Conservation (phyloP, 805 yeast genomes). For the Yarrowia deformans region DNA sequence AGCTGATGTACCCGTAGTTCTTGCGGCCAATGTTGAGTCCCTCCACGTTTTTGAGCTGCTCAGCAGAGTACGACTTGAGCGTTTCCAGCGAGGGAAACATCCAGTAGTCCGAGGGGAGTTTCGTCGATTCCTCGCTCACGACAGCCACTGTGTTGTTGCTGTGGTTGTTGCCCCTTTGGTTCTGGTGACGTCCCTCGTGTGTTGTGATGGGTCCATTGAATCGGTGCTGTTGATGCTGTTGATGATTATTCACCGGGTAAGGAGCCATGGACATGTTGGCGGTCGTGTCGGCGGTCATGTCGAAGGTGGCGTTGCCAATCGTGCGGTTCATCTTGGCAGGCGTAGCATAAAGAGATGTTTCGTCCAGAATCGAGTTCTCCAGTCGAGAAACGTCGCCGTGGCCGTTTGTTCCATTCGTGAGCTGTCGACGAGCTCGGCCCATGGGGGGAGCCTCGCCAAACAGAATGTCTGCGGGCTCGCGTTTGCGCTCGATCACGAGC, state of each 20-base stretch:
- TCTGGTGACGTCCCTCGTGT: not conserved
- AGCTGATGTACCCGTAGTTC: constrained; percentile 74
- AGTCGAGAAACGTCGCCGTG: not conserved
- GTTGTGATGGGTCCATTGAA: constrained; percentile 32
- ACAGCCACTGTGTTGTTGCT: constrained; percentile 30
- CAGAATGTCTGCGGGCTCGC: constrained; percentile 22
- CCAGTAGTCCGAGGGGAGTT: constrained; percentile 67
- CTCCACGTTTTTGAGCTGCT: constrained; percentile 65
- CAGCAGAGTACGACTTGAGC: constrained; percentile 60
- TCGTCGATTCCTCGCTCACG: constrained; percentile 27
- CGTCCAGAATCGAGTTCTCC: constrained; percentile 11
- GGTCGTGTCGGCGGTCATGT: constrained; percentile 17
- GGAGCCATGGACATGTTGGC: constrained; percentile 17
- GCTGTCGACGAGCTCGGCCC: constrained; percentile 6
- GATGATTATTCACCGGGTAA: constrained; percentile 17
- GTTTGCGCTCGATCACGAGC: constrained; percentile 30
- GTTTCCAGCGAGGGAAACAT: constrained; percentile 73
- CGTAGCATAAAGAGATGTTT: not conserved
- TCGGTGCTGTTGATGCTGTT: not conserved
- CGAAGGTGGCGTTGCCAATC: not conserved
- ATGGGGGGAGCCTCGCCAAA: constrained; percentile 21
- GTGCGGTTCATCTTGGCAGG: constrained; percentile 1
- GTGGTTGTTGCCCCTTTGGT: too few species aligned
- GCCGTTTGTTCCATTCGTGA: not conserved
- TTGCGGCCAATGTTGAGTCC: constrained; percentile 76